phyloP scores from a whole-genome alignment of 1,284 basidiomycete genomes.

The Spongispora temasekensis region DNA sequence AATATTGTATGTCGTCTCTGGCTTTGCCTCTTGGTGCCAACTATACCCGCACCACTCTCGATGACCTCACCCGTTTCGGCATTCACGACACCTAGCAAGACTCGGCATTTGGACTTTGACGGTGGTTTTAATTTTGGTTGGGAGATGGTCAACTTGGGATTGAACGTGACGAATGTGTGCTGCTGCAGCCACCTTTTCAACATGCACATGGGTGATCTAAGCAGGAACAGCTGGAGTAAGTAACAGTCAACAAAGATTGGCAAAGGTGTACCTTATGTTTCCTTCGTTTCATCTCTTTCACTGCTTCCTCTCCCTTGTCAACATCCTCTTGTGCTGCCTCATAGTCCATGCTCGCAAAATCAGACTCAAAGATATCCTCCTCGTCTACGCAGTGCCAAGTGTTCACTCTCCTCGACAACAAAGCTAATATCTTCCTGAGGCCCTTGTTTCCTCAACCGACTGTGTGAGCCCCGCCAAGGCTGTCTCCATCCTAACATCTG shows the following conservation, averaged over 20 bases:
- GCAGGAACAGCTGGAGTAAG: background rate
- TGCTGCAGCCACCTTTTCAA: conserved; percentile 61
- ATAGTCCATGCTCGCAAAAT: conserved; percentile 82
- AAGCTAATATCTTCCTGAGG: conserved; percentile 75
- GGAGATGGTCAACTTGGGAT: conserved; percentile 43
- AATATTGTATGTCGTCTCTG: conserved; percentile 63
- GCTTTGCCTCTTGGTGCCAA: conserved; percentile 56
- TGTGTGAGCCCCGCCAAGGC: conserved; percentile 73
- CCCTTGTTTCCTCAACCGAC: conserved; percentile 64
- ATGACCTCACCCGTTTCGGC: conserved; percentile 59
- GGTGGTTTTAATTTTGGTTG: conserved; percentile 31
- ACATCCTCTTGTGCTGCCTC: conserved; percentile 57
- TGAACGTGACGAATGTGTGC: conserved; percentile 68
- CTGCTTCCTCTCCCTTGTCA: conserved; percentile 55
- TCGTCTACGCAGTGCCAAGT: conserved; percentile 51
- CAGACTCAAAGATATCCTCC: conserved; percentile 76
- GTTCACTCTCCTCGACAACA: conserved; percentile 55
- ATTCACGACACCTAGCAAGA: conserved; percentile 56
- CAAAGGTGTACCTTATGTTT: conserved; percentile 49
- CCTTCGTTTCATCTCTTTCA: conserved; percentile 61
- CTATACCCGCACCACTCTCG: conserved; percentile 24
- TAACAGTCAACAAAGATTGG: background rate
- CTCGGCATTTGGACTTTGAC: conserved; percentile 48
- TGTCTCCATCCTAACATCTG: conserved; percentile 62
- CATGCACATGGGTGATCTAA: conserved; percentile 54